Base-by-base conservation (phyloP, 1,284 basidiomycete species). In the Porogramme epimiltina region DNA sequence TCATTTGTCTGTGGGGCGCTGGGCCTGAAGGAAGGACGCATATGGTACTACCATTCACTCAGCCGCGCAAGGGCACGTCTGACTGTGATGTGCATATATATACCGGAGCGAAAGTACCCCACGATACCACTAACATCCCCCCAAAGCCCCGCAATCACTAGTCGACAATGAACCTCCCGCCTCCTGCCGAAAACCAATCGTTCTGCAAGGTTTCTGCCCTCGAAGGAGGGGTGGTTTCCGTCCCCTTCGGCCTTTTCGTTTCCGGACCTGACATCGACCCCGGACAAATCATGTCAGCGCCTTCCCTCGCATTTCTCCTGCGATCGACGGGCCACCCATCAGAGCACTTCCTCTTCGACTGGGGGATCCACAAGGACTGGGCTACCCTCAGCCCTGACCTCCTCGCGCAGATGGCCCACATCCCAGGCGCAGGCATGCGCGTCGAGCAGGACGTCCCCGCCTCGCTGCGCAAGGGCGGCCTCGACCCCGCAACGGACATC, bases 221-320 rank as follows among this genome's bases (percentile, higher is more conserved):
- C 25, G 77, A 81, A 53, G 76, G 73, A 0, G 79, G 81, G 13
- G 58, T 66, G 11, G 64, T 80, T 13, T 52, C 60, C 22, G 52
- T 79, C 11, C 58, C 68, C 0, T 57, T 70, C 16, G 60, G 69
- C 13, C 66, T 65, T 40, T 58, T 78, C 45, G 62, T 80, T 23
- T 71, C 73, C 28, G 68, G 66, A 23, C 28, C 28, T 5, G 34
- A 16, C 8, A 61, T 78, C 47, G 58, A 79, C 25, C 72, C 73
- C 28, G 68, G 65, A 22, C 66, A 66, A 2, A 51, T 20, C 59
- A 36, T 28, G 25, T 28, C 37, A 37, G 19, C 54, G 25, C 81
- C 79, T 4, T 74, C 75, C 10, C 70, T 83, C 39, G 68, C 73
- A 3, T 83, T 82, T 63, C 71, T 75, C 42, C 65, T 84, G 37